Evolutionary conservation across 2,329 filamentous ascomycete genomes (phyloP), one percentile per base, ranked within the genome.

Genomic region (Curvularia spicifera): DNA sequence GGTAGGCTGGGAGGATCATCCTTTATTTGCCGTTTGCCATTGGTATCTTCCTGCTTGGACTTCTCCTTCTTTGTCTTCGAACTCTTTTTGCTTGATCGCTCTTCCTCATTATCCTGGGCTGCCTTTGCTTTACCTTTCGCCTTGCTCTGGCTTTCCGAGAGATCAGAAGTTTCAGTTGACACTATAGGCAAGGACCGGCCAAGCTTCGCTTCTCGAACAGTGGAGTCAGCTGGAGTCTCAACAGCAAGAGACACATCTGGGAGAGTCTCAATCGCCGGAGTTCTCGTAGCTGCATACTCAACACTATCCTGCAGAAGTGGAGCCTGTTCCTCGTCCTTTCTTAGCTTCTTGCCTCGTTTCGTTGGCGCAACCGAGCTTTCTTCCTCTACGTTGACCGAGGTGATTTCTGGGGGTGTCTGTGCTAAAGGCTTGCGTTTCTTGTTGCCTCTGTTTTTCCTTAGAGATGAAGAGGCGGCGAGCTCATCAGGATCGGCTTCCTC

Each of bases 391-490:
- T n/a, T 24, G 9, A 10, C 39, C 6, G 22, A 7, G 10, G 50
- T 43, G 1, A 37, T n/a, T 22, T 51, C 66, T 1, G 57, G 39
- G 9, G 47, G 63, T 6, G 51, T 60, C 2, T 57, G 58, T 31
- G 59, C 48, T 4, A 59, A 43, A 35, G 63, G 63, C 5, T 56
- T 51, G 20, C 68, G 69, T 53, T 68, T 71, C 68, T 81, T 80
- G 70, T 81, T 82, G 18, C 75, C 72, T 63, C 81, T 82, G 8
- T 72, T 69, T 60, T 81, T 81, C 72, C 80, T 82, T 33, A 69
- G 71, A 68, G 81, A 82, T 40, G 76, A 74, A 47, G 75, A 71
- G 3, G 68, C 59, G 35, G 67, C 74, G 6, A 76, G 63, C 47
- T 76, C 74, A 29, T 73, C 72, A n/a, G 71, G 73, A 60, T 77